Percentiles rank a stretch among this genome's conserved stretches.
Conservation (phyloP, 2,329 filamentous ascomycete genomes). For the Ceratocystis cacaofunesta region DNA sequence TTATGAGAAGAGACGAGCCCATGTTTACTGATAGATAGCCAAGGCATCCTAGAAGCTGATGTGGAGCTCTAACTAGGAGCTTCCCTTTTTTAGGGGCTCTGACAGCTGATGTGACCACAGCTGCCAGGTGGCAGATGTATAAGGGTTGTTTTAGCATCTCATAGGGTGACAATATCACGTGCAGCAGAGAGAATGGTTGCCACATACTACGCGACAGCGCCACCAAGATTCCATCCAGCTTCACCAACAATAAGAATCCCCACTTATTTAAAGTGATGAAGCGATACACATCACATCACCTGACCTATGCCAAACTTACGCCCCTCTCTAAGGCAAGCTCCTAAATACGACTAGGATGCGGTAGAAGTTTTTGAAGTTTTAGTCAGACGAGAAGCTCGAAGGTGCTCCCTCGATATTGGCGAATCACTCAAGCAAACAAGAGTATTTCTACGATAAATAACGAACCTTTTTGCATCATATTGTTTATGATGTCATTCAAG, state of each 20-base stretch:
- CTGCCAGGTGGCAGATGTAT: neutral
- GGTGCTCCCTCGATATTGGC: neutral
- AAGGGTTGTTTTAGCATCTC: neutral
- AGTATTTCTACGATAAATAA: too few species aligned
- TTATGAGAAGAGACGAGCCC: neutral
- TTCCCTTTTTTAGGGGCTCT: neutral
- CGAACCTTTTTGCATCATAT: too few species aligned
- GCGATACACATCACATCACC: neutral
- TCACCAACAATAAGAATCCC: neutral
- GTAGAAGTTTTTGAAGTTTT: neutral
- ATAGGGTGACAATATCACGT: too few species aligned
- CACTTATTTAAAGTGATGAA: neutral
- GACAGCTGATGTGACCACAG: neutral
- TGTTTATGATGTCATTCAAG: neutral
- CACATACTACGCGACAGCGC: neutral
- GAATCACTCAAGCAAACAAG: too few species aligned
- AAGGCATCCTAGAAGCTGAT: constrained; percentile 12
- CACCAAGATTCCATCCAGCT: neutral
- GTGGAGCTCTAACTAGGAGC: constrained; percentile 6
- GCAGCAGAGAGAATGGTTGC: too few species aligned
- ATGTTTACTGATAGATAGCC: neutral
- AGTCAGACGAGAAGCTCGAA: neutral
- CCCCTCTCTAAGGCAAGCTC: neutral
- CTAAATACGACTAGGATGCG: neutral
- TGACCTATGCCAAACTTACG: neutral